phyloP scores from a whole-genome alignment of 192 early-diverging fungal species.

The Backusella parvicylindrica region DNA sequence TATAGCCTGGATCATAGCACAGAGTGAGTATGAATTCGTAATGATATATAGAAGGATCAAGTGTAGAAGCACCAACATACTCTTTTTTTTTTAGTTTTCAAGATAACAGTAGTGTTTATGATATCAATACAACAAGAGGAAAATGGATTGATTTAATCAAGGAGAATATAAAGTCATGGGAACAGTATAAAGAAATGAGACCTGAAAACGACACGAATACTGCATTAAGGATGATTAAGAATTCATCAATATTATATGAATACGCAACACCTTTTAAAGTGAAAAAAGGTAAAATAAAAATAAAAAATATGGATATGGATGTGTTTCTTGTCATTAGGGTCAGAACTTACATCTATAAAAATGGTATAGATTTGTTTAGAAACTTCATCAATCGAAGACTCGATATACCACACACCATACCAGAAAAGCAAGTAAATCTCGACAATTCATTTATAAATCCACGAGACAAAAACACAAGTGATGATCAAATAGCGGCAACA shows the following conservation, averaged over 20 bases:
- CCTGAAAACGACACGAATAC: neutral
- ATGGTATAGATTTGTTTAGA: neutral
- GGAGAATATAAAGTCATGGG: neutral
- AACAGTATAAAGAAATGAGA: neutral
- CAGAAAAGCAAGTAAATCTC: neutral
- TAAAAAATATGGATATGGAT: neutral
- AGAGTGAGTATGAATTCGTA: too few species aligned
- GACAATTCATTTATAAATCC: neutral
- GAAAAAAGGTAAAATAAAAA: neutral
- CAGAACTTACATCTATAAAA: neutral
- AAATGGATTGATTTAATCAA: neutral
- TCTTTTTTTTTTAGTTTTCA: neutral
- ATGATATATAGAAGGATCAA: too few species aligned
- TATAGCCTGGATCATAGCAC: conserved; percentile 1
- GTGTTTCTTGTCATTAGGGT: neutral
- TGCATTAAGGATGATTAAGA: neutral
- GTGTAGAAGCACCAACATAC: neutral
- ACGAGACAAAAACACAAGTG: neutral
- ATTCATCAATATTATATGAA: neutral
- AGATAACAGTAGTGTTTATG: neutral
- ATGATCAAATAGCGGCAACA: neutral
- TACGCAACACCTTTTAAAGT: neutral
- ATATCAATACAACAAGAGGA: neutral
- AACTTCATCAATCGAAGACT: neutral
- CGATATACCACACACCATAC: neutral